Evolutionary conservation across 441 rosid species (phyloP), one percentile per base, ranked within the genome.

Genomic region (California macrophylla): DNA sequence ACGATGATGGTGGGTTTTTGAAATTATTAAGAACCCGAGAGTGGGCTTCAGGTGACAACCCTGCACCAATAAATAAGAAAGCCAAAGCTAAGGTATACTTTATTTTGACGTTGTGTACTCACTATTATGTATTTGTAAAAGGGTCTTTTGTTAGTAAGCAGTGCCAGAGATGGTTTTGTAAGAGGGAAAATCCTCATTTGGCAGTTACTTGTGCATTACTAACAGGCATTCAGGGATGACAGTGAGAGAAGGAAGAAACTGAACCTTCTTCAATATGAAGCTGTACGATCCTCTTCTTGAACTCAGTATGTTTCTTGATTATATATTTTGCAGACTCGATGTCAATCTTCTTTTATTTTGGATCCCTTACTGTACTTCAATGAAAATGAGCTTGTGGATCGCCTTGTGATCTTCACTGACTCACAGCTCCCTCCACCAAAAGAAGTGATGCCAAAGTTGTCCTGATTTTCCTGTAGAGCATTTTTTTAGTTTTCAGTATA

Each of bases 261-360:
- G 34, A 93, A 85, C 83, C 76, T 91, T 77, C 92, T 93, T 73
- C 25, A 85, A 79, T 89, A 93, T 74, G 98, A 87, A 85, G 96
- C 98, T 73, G 97, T 93, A 88, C 72, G 93, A 76, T 74, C 76
- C 71, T 82, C 77, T 74, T 72, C 75, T 73, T 70, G 52, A 67
- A 70, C 69, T 75, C 30, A 28, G 30, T 63, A 62, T 77, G 76
- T 76, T 79, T 82, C 72, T 75, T 76, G 69, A 73, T 68, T 74
- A 72, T 70, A 72, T 70, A 29, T 28, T 42, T 54, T 68, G 36
- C 30, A 28, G 30, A 28, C 30, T 28, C 3, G 30, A 28, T 28
- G 30, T 28, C 23, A 34, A 24, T 24, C 3, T 3, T 54, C 30
- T 47, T 56, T 12, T 18, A 3, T 20, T 34, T 26, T 54, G 28